phyloP scores from a whole-genome alignment of 2,329 filamentous ascomycete genomes.

The Pezicula neosporulosa region DNA sequence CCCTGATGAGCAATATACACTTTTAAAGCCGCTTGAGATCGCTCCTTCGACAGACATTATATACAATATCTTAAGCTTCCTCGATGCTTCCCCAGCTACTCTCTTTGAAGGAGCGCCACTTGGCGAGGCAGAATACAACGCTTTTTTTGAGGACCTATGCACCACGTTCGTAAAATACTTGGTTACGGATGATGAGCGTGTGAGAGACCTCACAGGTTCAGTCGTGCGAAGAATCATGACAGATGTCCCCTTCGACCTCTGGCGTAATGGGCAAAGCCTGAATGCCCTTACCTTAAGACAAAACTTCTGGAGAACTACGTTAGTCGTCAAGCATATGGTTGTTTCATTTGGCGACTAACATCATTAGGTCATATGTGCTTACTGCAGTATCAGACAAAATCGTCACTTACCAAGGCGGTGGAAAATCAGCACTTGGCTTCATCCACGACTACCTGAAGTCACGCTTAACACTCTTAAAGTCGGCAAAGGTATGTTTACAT shows the following conservation, averaged over 20 bases:
- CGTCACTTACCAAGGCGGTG: constrained; percentile 18
- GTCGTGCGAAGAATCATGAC: constrained; percentile 25
- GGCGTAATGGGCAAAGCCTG: constrained; percentile 16
- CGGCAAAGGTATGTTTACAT: constrained; percentile 13
- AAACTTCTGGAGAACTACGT: constrained; percentile 33
- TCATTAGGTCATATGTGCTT: constrained; percentile 24
- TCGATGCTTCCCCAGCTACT: constrained; percentile 50
- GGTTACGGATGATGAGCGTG: constrained; percentile 27
- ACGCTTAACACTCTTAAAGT: constrained; percentile 47
- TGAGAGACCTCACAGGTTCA: constrained; percentile 22
- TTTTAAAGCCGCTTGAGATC: constrained; percentile 37
- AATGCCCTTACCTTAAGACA: constrained; percentile 18
- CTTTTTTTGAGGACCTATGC: constrained; percentile 28
- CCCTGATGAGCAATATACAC: constrained; percentile 33
- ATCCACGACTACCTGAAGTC: constrained; percentile 56
- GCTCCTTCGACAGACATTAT: constrained; percentile 39
- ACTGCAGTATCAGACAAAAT: constrained; percentile 24
- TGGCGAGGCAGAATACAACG: constrained; percentile 30
- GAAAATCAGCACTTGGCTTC: constrained; percentile 23
- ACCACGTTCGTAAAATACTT: constrained; percentile 25
- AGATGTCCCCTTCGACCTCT: constrained; percentile 18
- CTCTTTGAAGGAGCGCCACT: constrained; percentile 40
- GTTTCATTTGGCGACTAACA: background rate
- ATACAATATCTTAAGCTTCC: constrained; percentile 52
- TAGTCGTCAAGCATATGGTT: constrained; percentile 11